phyloP scores from a whole-genome alignment of 1,139 yeast genomes.

The Geotrichum siamense region DNA sequence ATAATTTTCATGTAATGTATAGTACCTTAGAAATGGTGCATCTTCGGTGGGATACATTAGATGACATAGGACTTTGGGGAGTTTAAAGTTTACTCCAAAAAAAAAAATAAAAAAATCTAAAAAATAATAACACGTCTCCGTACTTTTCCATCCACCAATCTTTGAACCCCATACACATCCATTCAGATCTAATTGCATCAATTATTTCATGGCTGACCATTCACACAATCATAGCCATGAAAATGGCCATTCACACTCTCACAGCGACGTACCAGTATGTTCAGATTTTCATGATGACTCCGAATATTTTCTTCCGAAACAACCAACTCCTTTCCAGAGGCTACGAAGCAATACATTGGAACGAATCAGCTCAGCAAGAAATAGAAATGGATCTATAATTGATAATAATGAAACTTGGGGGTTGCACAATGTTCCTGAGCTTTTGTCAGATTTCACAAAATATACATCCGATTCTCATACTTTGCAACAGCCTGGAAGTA shows the following conservation, averaged over 20 bases:
- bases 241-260: neutral
- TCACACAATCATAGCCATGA: constrained; percentile 6
- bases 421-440: constrained; percentile 35
- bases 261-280: neutral
- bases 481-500: neutral
- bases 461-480: constrained; percentile 28
- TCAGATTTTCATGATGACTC: neutral
- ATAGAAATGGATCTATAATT: constrained; percentile 11
- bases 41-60: no score
- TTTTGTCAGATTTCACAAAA: constrained; percentile 35
- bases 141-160: no score
- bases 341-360: constrained; percentile 14
- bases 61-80: no score
- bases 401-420: constrained; percentile 34
- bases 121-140: no score
- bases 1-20: no score
- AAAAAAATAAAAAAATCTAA: no score
- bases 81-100: no score
- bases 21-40: no score
- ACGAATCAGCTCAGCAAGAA: constrained; percentile 2
- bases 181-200: no score
- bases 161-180: no score
- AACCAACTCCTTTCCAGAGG: constrained; percentile 12
- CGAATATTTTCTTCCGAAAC: constrained; percentile 6
- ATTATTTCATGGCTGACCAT: neutral